Percentiles rank a stretch among this genome's conserved stretches.
Evolutionary conservation across 192 early-diverging fungal genomes (phyloP).

Genomic region (Entrophospora sp.): DNA sequence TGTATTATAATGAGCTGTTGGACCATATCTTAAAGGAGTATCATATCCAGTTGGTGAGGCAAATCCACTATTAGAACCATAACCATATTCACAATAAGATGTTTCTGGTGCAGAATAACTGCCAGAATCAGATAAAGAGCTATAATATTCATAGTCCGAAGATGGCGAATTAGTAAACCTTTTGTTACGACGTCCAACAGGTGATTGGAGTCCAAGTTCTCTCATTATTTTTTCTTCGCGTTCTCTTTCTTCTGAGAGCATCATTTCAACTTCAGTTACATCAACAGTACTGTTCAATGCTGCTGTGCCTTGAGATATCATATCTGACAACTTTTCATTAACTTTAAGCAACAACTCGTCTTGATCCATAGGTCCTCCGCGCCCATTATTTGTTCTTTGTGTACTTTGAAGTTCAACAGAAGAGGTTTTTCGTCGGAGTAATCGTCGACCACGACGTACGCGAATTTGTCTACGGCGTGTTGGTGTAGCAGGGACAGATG

Average conservation of each 20-base stretch:
- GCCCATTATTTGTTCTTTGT: not conserved
- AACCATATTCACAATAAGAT: no score
- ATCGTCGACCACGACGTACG: not conserved
- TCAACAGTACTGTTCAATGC: conserved; percentile 12
- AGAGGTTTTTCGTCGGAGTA: not conserved
- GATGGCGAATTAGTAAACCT: not conserved
- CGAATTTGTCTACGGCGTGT: conserved; percentile 9
- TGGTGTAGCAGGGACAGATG: no score
- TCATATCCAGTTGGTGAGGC: no score
- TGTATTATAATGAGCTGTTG: no score
- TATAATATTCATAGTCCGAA: not conserved
- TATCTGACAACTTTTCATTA: not conserved
- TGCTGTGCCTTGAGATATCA: conserved; percentile 4
- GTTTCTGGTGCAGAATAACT: no score
- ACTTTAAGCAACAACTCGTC: not conserved
- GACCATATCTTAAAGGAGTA: no score
- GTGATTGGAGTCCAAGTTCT: not conserved
- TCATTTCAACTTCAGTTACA: conserved; percentile 13
- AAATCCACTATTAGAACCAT: no score
- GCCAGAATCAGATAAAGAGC: no score
- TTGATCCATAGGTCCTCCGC: not conserved
- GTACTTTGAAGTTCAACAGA: not conserved
- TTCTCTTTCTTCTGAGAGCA: not conserved
- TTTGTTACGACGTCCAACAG: not conserved
- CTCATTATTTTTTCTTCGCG: not conserved